A percentile compares a stretch with the other conserved stretches of the same genome.
Conservation (phyloP, 768 basidiomycete species). For the Baorangia bicolor region DNA sequence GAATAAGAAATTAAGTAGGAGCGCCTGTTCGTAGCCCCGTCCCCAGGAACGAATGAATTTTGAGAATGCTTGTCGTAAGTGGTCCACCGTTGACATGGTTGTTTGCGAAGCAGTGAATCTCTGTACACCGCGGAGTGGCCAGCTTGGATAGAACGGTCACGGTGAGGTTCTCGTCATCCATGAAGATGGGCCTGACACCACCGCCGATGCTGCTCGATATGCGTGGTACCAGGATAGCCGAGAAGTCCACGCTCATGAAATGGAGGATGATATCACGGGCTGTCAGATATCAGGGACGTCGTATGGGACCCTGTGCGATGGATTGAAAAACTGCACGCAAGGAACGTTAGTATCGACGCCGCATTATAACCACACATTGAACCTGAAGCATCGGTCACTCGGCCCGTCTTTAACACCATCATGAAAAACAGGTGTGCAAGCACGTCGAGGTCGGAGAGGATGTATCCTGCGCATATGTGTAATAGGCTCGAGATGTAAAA, state of each 20-base stretch:
- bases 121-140: no score
- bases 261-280: constrained; percentile 98
- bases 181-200: constrained; percentile 62
- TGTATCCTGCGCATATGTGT: constrained; percentile 82
- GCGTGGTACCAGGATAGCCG: constrained; percentile 71
- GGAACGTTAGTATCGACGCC: not conserved
- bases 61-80: not conserved
- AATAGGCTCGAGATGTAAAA: constrained; percentile 78
- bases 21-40: not conserved
- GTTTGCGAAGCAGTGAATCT: not conserved
- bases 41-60: not conserved
- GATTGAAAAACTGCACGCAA: constrained; percentile 69
- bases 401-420: constrained; percentile 81
- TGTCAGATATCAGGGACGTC: constrained; percentile 84
- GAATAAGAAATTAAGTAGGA: not conserved
- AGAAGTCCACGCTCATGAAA: constrained; percentile 92
- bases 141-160: no score
- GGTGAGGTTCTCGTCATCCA: constrained; percentile 43
- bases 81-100: not conserved
- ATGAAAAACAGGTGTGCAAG: constrained; percentile 86
- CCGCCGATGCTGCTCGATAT: constrained; percentile 82
- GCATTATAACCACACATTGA: constrained; percentile 58
- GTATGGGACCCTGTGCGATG: constrained; percentile 93
- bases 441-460: constrained; percentile 76
- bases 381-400: constrained; percentile 92